phyloP scores from a whole-genome alignment of 2,329 filamentous ascomycete genomes.

The Chaetomium sp. region DNA sequence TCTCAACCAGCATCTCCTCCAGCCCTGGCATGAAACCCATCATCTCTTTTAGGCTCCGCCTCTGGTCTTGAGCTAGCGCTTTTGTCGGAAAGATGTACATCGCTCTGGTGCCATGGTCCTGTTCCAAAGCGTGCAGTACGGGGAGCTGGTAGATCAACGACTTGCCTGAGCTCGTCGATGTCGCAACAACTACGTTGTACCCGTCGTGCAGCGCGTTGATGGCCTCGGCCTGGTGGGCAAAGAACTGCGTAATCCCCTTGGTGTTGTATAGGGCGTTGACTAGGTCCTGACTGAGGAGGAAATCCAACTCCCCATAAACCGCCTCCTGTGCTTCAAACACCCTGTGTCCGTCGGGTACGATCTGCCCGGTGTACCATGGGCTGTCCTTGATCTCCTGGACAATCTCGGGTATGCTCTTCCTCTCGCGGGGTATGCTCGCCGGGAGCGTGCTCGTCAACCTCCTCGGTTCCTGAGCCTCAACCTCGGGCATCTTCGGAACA shows the following conservation, averaged over 20 bases:
- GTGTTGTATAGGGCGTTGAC: slow-evolving; percentile 98
- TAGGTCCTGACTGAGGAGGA: slow-evolving; percentile 82
- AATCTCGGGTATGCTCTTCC: slow-evolving; percentile 81
- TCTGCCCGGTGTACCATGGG: slow-evolving; percentile 88
- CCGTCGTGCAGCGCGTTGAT: slow-evolving; percentile 85
- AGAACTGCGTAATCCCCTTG: slow-evolving; percentile 81
- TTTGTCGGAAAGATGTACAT: slow-evolving; percentile 99
- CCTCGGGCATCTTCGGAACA: slow-evolving; percentile 58
- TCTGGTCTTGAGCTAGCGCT: slow-evolving; percentile 91
- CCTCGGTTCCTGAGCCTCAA: slow-evolving; percentile 33
- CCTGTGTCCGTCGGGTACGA: slow-evolving; percentile 89
- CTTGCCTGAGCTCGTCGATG: slow-evolving; percentile 95
- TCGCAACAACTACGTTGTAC: slow-evolving; percentile 86
- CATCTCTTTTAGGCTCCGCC: slow-evolving; percentile 82
- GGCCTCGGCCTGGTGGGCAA: slow-evolving; percentile 89
- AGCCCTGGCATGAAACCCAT: slow-evolving; percentile 77
- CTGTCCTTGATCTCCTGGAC: slow-evolving; percentile 78
- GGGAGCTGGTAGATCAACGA: slow-evolving; percentile 98
- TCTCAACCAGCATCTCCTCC: slow-evolving; percentile 78
- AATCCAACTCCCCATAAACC: slow-evolving; percentile 80
- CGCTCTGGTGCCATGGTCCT: slow-evolving; percentile 73
- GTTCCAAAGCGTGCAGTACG: slow-evolving; percentile 82
- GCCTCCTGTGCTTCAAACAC: slow-evolving; percentile 85
- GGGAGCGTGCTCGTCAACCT: slow-evolving; percentile 55
- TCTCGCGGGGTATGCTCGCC: slow-evolving; percentile 73